Conservation (phyloP, 2,329 filamentous ascomycete genomes). For the Diaporthe vaccinii region DNA sequence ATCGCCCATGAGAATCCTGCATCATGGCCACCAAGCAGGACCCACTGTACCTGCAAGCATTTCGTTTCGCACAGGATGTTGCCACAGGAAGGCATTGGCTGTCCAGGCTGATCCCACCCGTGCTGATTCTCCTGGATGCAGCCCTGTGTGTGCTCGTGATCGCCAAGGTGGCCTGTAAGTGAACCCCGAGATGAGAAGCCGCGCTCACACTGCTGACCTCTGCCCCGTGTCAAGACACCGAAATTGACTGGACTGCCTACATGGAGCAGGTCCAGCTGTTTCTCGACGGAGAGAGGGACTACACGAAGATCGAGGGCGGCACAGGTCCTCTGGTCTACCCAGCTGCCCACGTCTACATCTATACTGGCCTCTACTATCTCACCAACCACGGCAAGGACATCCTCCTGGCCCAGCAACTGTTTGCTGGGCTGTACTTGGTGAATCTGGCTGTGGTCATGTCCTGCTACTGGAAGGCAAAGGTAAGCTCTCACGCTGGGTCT, state of each 20-base stretch:
- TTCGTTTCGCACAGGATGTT: constrained; percentile 56
- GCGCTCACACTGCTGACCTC: not conserved
- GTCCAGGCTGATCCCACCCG: constrained; percentile 65
- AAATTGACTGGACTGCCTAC: constrained; percentile 98
- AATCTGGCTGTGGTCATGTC: constrained; percentile 83
- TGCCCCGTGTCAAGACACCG: constrained; percentile 75
- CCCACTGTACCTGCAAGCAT: constrained; percentile 45
- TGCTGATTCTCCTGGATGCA: constrained; percentile 79
- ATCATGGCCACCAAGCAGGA: constrained; percentile 38
- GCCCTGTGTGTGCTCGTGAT: constrained; percentile 81
- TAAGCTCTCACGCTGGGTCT: constrained; percentile 50
- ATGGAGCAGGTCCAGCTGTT: constrained; percentile 93
- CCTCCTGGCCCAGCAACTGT: constrained; percentile 84
- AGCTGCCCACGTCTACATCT: constrained; percentile 92
- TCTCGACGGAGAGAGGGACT: constrained; percentile 87
- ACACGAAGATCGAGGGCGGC: constrained; percentile 84
- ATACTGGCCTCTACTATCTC: constrained; percentile 81
- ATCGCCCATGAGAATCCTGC: not conserved
- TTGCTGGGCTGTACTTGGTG: constrained; percentile 82
- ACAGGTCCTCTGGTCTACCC: constrained; percentile 97
- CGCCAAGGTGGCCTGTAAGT: constrained; percentile 85
- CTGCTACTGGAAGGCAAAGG: constrained; percentile 83
- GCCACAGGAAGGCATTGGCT: constrained; percentile 64
- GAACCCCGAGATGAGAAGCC: not conserved
- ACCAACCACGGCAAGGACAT: constrained; percentile 85